Percentiles rank a stretch among this genome's conserved stretches.
phyloP scores from a whole-genome alignment of 345 rosid genomes.

The Citropsis articulata region DNA sequence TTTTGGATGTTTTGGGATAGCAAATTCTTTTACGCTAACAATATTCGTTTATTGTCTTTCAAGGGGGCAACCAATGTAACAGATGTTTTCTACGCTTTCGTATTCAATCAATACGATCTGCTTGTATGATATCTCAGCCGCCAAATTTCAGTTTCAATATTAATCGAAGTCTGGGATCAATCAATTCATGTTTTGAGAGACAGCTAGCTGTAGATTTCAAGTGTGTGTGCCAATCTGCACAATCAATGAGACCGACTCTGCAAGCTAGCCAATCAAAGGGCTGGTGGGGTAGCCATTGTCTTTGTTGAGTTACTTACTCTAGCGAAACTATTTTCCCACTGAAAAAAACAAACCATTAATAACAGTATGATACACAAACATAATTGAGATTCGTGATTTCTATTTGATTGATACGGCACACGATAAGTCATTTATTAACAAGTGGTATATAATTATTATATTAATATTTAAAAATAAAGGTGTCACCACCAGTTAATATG shows the following conservation, averaged over 20 bases:
- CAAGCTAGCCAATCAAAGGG: background rate
- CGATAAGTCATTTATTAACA: too few species aligned
- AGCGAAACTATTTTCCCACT: background rate
- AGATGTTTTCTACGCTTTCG: background rate
- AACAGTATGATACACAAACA: too few species aligned
- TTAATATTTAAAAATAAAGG: too few species aligned
- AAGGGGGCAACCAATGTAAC: too few species aligned
- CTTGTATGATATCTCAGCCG: background rate
- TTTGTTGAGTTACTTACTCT: background rate
- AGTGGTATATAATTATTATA: too few species aligned
- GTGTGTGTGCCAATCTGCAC: background rate
- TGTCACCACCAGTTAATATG: too few species aligned
- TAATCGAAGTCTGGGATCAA: background rate
- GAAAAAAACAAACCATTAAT: too few species aligned
- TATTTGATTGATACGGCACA: too few species aligned
- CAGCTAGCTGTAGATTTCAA: background rate
- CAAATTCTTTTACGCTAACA: background rate
- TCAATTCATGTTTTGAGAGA: background rate
- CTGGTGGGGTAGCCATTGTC: background rate
- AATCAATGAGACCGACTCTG: background rate
- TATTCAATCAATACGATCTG: background rate
- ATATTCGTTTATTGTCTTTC: too few species aligned
- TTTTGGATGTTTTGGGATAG: slow-evolving; percentile 11
- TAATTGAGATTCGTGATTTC: too few species aligned
- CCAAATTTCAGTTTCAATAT: background rate